Conservation (phyloP, 106 monocot species). For the Dioscorea dumetorum region DNA sequence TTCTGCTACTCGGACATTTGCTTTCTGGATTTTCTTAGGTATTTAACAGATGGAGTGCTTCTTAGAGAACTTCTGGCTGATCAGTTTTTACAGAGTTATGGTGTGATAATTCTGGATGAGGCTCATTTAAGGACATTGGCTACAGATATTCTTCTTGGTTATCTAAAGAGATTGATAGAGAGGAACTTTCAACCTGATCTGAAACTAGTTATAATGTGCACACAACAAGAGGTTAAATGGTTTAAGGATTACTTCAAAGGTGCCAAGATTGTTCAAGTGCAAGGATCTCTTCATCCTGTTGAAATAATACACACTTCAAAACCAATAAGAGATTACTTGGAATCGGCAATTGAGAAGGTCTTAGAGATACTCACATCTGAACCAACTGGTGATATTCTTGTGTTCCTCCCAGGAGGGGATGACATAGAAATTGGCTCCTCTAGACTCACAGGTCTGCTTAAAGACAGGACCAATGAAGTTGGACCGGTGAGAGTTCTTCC, state of each 20-base stretch:
- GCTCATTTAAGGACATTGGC: slow-evolving; percentile 67
- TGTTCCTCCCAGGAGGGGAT: slow-evolving; percentile 67
- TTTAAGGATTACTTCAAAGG: slow-evolving; percentile 66
- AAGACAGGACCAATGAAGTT: slow-evolving; percentile 63
- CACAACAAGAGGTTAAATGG: slow-evolving; percentile 61
- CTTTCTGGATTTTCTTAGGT: slow-evolving; percentile 20
- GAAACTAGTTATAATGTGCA: slow-evolving; percentile 67
- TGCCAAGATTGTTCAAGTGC: slow-evolving; percentile 57
- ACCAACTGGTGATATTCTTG: slow-evolving; percentile 65
- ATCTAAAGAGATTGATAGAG: slow-evolving; percentile 50
- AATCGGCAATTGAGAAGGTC: slow-evolving; percentile 68
- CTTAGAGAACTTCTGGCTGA: slow-evolving; percentile 76
- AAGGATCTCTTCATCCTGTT: slow-evolving; percentile 62
- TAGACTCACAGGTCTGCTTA: slow-evolving; percentile 51
- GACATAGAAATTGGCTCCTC: slow-evolving; percentile 67
- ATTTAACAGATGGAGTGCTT: slow-evolving; percentile 80
- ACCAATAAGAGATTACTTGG: slow-evolving; percentile 66
- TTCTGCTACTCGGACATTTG: too few species aligned
- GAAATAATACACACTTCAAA: slow-evolving; percentile 72
- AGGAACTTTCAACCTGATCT: slow-evolving; percentile 37
- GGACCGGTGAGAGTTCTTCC: slow-evolving; percentile 65
- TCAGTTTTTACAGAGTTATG: slow-evolving; percentile 62
- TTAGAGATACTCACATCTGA: slow-evolving; percentile 75
- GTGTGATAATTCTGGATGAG: slow-evolving; percentile 71
- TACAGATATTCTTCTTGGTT: slow-evolving; percentile 67